These are phyloP conservation scores for Inosperma sp. DNA, from an alignment of 768 basidiomycete species.

Conservation along the genomic window DNA sequence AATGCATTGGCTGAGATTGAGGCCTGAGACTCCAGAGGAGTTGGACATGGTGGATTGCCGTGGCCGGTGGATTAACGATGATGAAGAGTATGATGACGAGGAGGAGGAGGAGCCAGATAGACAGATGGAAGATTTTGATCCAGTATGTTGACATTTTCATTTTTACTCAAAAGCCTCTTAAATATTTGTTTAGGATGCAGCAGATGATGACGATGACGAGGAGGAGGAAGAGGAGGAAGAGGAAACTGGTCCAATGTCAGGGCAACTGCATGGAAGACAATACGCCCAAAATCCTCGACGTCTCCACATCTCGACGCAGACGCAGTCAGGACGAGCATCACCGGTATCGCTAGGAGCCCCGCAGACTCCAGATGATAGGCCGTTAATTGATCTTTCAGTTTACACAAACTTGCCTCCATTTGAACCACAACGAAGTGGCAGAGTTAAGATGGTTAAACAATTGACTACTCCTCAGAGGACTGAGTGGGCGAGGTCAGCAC, in stretches of 20 bases:
- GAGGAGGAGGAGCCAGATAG: conserved; percentile 71
- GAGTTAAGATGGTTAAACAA: conserved; percentile 50
- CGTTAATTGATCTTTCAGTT: conserved; percentile 24
- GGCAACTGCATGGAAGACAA: conserved; percentile 28
- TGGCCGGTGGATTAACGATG: conserved; percentile 78
- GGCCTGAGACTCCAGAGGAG: conserved; percentile 77
- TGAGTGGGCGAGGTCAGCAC: conserved; percentile 37
- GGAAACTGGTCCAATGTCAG: conserved; percentile 39
- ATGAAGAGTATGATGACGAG: conserved; percentile 50
- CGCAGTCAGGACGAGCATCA: conserved; percentile 46
- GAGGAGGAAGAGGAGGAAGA: conserved; percentile 63
- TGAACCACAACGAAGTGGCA: conserved; percentile 30
- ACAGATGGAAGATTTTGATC: conserved; percentile 85
- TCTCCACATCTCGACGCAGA: conserved; percentile 38
- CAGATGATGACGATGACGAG: conserved; percentile 49
- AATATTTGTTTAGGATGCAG: conserved; percentile 39
- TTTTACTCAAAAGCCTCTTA: neutral
- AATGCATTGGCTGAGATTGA: conserved; percentile 92
- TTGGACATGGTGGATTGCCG: conserved; percentile 87
- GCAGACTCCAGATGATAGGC: conserved; percentile 42
- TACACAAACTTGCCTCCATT: conserved; percentile 28
- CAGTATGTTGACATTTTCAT: conserved; percentile 41
- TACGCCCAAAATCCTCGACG: conserved; percentile 20
- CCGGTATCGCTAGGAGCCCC: conserved; percentile 47
- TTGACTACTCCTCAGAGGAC: conserved; percentile 34